Evolutionary conservation across 495 filamentous ascomycete genomes (phyloP).

Genomic region (Neurospora terricola): DNA sequence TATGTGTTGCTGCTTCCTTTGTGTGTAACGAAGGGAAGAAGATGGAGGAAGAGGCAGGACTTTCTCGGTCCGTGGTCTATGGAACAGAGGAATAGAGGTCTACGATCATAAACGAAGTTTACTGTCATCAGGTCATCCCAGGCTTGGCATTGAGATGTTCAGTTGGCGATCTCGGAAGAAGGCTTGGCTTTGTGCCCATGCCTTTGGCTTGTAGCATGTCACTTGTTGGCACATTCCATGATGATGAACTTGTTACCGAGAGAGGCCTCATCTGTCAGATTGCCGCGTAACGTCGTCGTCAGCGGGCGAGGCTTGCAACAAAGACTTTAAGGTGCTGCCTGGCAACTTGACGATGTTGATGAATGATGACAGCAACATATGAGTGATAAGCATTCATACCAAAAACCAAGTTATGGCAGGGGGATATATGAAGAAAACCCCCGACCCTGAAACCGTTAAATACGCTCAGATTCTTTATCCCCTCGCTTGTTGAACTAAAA

Average conservation of each 20-base stretch:
- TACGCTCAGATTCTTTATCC: neutral
- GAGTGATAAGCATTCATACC: neutral
- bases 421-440: neutral
- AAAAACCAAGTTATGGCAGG: neutral
- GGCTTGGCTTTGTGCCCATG: neutral
- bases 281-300: neutral
- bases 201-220: neutral
- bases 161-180: neutral
- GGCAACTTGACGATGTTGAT: neutral
- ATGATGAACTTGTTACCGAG: neutral
- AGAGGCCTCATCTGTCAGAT: neutral
- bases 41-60: neutral
- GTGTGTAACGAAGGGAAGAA: neutral
- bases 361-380: neutral
- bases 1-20: neutral
- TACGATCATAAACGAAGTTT: neutral
- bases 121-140: neutral
- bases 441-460: neutral
- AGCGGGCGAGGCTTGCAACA: neutral
- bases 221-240: neutral
- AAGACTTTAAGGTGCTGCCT: neutral
- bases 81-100: neutral
- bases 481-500: neutral
- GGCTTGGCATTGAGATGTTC: neutral
- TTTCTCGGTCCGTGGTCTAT: neutral